phyloP scores from a whole-genome alignment of 148 eudicot genomes.

The Heliamphora exappendiculata region DNA sequence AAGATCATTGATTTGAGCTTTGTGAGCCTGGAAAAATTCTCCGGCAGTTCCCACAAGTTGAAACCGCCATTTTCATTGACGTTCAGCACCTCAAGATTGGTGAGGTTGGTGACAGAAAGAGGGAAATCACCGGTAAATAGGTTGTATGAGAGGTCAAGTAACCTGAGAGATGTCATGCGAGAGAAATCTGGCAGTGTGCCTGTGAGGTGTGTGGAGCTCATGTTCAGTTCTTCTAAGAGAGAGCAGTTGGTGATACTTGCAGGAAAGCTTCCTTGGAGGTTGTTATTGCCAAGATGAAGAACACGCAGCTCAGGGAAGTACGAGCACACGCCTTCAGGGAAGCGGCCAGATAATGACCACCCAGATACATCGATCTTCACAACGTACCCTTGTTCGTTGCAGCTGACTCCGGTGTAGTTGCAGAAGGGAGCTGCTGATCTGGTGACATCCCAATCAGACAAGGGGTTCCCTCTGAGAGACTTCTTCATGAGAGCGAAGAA shows the following conservation, averaged over 20 bases:
- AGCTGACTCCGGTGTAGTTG: slow-evolving; percentile 50
- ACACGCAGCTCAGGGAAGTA: slow-evolving; percentile 49
- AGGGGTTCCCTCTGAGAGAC: slow-evolving; percentile 39
- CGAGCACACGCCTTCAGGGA: slow-evolving; percentile 61
- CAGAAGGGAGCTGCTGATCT: slow-evolving; percentile 31
- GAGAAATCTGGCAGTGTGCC: slow-evolving; percentile 67
- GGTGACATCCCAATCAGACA: slow-evolving; percentile 39
- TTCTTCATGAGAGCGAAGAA: slow-evolving; percentile 58
- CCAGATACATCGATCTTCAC: slow-evolving; percentile 38
- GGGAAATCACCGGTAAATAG: slow-evolving; percentile 62
- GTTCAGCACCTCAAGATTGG: slow-evolving; percentile 44
- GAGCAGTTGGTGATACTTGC: slow-evolving; percentile 55
- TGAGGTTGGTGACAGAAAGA: slow-evolving; percentile 51
- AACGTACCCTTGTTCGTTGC: slow-evolving; percentile 45
- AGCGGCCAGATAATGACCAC: slow-evolving; percentile 49
- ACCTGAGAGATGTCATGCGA: slow-evolving; percentile 32
- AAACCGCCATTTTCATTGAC: slow-evolving; percentile 56
- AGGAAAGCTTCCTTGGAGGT: slow-evolving; percentile 45
- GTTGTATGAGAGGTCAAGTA: slow-evolving; percentile 57
- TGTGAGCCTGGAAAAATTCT: slow-evolving; percentile 31
- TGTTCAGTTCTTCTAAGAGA: slow-evolving; percentile 45
- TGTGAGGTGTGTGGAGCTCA: slow-evolving; percentile 29
- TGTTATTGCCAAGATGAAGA: slow-evolving; percentile 49
- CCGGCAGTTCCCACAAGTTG: slow-evolving; percentile 58
- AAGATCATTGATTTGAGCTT: slow-evolving; percentile 52